A percentile compares a stretch with the other conserved stretches of the same genome.
Evolutionary conservation across 352 stramenopile genomes (phyloP).

Genomic region (Phytopythium mirpurense): DNA sequence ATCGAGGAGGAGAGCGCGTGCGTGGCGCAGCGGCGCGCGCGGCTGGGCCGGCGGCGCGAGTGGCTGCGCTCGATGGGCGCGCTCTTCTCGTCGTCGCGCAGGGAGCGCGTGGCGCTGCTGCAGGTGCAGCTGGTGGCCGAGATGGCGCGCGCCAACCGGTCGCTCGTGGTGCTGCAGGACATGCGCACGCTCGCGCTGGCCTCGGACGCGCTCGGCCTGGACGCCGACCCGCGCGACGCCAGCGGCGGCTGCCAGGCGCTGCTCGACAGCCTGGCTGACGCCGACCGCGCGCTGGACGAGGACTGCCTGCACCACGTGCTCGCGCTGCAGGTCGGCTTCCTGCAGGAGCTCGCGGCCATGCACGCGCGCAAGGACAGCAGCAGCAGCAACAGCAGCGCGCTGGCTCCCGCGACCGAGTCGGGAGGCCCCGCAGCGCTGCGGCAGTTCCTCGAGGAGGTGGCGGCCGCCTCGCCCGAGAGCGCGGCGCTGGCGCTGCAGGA

Average conservation of each 20-base stretch:
- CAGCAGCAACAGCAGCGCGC: constrained; percentile 16
- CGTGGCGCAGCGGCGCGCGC: constrained; percentile 32
- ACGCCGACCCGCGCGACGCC: constrained; percentile 1
- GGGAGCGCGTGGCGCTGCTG: constrained; percentile 52
- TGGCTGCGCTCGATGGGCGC: constrained; percentile 42
- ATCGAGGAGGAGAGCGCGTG: constrained; percentile 49
- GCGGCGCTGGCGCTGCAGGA: constrained; percentile 23
- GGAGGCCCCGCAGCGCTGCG: constrained; percentile 14
- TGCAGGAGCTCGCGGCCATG: constrained; percentile 42
- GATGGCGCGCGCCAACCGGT: constrained; percentile 52
- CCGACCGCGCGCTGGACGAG: constrained; percentile 54
- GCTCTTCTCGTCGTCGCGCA: constrained; percentile 38
- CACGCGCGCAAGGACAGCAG: constrained; percentile 16
- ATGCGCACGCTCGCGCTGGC: constrained; percentile 32
- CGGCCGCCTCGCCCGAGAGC: constrained; percentile 1
- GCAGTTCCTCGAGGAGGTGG: constrained; percentile 37
- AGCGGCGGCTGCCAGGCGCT: constrained; percentile 36
- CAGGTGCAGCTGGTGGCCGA: constrained; percentile 73
- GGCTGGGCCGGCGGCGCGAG: constrained; percentile 36
- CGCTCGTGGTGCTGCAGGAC: constrained; percentile 41
- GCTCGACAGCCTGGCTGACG: constrained; percentile 34
- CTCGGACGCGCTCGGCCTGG: constrained; percentile 13
- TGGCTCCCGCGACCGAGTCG: constrained; percentile 7
- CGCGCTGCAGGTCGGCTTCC: constrained; percentile 47
- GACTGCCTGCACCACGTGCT: constrained; percentile 57